Base-by-base conservation (phyloP, 768 basidiomycete species). In the Trametes cinnabarina region DNA sequence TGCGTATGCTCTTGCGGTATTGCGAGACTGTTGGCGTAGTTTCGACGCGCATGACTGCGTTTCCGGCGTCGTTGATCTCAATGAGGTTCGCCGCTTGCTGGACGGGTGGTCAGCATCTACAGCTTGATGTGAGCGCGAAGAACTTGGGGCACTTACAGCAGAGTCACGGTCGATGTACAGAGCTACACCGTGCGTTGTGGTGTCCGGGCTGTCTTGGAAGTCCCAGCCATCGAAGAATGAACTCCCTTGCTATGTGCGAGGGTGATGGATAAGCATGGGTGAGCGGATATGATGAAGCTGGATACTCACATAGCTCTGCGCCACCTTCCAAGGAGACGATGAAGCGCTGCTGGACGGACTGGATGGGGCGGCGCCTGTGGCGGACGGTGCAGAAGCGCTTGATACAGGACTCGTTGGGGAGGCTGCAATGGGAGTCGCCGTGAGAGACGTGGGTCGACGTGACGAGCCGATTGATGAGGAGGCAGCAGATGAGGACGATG, bases 21-120 rank as follows among this genome's bases (percentile, higher is more conserved):
- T 70, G 81, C n/a, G 79, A 41, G 30, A 94, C 87, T 17, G 73
- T 79, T 10, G 83, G 78, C 4, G 92, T 95, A 6, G 90, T 94
- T 68, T 96, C 92, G 23, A 96, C 86, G 32, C 83, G 77, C 93
- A 98, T 95, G 55, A 97, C 72, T 17, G 88, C 91, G 72, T 92
- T 82, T 20, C 91, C 90, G 10, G 77, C 79, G 22, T 66, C 61
- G 66, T 92, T 94, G 66, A 94, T 77, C 14, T 81, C 76, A 28
- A 86, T 68, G 28, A 98, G 78, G 47, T 82, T 82, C 58, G 76
- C 82, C 7, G 76, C 73, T 69, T 77, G 72, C 85, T 87, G 55
- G 6, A 48, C 15, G 22, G 23, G 49, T 40, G 34, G 42, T 58
- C 17, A 43, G 30, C 37, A 30, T 4, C 4, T 22, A 19, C 57